Conservation (phyloP, 805 yeast genomes). For the Candida incommunis region DNA sequence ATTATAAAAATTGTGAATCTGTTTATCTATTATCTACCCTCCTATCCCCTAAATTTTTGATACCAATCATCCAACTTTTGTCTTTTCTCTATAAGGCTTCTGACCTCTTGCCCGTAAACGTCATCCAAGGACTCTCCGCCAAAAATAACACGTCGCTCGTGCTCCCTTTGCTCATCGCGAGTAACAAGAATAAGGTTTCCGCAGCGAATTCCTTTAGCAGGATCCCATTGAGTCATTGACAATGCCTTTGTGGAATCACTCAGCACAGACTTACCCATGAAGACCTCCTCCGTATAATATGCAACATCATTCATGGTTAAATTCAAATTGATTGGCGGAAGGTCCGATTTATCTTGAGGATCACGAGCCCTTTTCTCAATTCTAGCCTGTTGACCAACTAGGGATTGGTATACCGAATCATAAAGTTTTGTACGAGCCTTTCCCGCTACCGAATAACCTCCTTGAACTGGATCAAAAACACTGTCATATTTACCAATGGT, state of each 20-base stretch:
- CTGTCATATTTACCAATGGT: conserved; percentile 69
- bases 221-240: conserved; percentile 78
- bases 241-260: conserved; percentile 63
- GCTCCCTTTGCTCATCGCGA: conserved; percentile 68
- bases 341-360: conserved; percentile 32
- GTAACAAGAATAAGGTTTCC: conserved; percentile 83
- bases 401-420: conserved; percentile 66
- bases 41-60: conserved; percentile 43
- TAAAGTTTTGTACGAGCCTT: conserved; percentile 75
- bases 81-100: conserved; percentile 42
- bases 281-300: conserved; percentile 81
- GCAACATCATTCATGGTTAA: conserved; percentile 49
- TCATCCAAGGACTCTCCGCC: conserved; percentile 50
- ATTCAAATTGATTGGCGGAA: conserved; percentile 38
- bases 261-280: conserved; percentile 83
- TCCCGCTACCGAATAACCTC: conserved; percentile 74
- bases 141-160: conserved; percentile 59
- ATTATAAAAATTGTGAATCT: too few relatives aligned
- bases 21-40: too few relatives aligned
- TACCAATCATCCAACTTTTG: conserved; percentile 66
- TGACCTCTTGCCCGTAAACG: conserved; percentile 48
- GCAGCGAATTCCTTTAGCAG: conserved; percentile 40
- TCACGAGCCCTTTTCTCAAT: conserved; percentile 32
- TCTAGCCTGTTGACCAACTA: conserved; percentile 80
- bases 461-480: conserved; percentile 25